These are phyloP conservation scores for Solanum pennellii DNA, from an alignment of 257 asterid species.

Conservation along the genomic window DNA sequence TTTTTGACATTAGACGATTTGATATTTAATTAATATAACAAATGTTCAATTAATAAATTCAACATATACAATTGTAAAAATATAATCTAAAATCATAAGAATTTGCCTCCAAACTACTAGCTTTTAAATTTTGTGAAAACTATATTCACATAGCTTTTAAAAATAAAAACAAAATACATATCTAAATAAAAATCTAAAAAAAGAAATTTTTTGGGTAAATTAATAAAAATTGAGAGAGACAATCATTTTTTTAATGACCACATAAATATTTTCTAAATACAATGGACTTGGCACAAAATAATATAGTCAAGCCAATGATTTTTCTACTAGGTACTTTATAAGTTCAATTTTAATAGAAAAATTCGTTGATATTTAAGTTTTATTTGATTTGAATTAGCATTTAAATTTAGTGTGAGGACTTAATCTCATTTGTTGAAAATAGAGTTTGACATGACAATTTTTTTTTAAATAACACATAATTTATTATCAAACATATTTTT, in stretches of 20 bases:
- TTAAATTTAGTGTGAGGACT: not conserved
- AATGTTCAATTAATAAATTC: not conserved
- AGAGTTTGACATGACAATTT: too few species aligned
- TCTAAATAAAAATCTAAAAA: not conserved
- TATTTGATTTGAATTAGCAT: not conserved
- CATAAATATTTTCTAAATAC: not conserved
- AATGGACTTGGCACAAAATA: not conserved
- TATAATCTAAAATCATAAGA: too few species aligned
- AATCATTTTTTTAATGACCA: not conserved
- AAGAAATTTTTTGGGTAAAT: fast-evolving
- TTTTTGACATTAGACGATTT: not conserved
- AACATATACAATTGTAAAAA: too few species aligned
- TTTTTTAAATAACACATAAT: too few species aligned
- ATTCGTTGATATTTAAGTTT: not conserved
- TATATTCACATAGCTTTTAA: too few species aligned
- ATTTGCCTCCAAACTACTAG: not conserved
- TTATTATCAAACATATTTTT: too few species aligned
- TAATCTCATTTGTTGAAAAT: too few species aligned
- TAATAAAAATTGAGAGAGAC: not conserved
- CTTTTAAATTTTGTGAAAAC: too few species aligned
- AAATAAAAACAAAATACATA: too few species aligned
- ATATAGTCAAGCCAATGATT: not conserved
- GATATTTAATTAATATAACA: not conserved
- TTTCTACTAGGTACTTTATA: not conserved
- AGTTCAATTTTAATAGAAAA: not conserved